phyloP scores from a whole-genome alignment of 2,329 filamentous ascomycete species.

The Fusarium sp. region DNA sequence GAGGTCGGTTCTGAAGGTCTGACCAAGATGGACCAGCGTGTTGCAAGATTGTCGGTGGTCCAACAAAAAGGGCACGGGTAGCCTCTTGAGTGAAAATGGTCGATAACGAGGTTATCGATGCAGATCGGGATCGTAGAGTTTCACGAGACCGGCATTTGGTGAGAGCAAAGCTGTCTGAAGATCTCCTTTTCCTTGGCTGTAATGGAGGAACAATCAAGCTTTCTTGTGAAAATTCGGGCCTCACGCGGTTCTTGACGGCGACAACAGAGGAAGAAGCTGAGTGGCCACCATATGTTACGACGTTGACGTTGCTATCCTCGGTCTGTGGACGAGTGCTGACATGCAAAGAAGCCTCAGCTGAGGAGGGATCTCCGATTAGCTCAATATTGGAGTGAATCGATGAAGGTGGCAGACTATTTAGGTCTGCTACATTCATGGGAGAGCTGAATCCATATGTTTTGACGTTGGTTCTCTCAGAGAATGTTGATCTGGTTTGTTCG shows the following conservation, averaged over 20 bases:
- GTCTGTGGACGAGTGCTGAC: constrained; percentile 51
- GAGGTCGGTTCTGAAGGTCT: constrained; percentile 32
- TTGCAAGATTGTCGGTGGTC: constrained; percentile 43
- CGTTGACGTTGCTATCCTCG: constrained; percentile 62
- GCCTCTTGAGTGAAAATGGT: constrained; percentile 65
- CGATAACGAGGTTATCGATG: constrained; percentile 67
- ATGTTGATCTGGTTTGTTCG: constrained; percentile 55
- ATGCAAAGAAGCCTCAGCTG: constrained; percentile 54
- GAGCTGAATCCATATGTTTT: constrained; percentile 64
- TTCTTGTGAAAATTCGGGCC: constrained; percentile 68
- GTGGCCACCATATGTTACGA: constrained; percentile 61
- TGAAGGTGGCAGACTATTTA: constrained; percentile 56
- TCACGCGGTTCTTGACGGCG: constrained; percentile 48
- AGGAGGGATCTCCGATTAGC: constrained; percentile 64
- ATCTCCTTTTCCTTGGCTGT: constrained; percentile 59
- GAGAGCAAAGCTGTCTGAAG: constrained; percentile 62
- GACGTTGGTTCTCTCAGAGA: constrained; percentile 66
- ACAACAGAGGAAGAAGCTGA: constrained; percentile 55
- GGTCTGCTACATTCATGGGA: constrained; percentile 47
- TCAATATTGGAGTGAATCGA: constrained; percentile 64
- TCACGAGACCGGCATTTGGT: constrained; percentile 65
- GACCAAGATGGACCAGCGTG: constrained; percentile 43
- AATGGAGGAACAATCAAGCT: constrained; percentile 70
- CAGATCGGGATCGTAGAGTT: constrained; percentile 63
- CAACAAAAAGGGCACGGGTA: constrained; percentile 49